Conservation (phyloP, 257 asterid species). For the Verbascum thapsus region DNA sequence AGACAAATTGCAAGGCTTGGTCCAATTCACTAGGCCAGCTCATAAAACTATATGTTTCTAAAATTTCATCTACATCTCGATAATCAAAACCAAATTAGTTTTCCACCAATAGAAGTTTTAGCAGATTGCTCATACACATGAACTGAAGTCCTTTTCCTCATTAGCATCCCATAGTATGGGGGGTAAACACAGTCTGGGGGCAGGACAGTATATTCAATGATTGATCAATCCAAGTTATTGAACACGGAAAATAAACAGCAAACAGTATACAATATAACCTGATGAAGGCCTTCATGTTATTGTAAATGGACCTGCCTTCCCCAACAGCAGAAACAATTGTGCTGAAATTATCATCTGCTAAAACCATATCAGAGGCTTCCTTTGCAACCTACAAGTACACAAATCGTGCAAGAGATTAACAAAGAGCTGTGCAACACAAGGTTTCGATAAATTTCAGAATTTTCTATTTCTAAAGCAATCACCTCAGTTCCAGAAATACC, state of each 20-base stretch:
- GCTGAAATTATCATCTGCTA: conserved; percentile 97
- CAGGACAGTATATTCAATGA: background rate
- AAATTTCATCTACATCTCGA: too few species aligned
- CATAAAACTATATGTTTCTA: too few species aligned
- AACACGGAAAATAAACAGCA: conserved; percentile 9
- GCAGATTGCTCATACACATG: too few species aligned
- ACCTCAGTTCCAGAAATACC: conserved; percentile 99
- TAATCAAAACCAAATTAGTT: too few species aligned
- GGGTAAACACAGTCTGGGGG: background rate
- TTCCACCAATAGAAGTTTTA: too few species aligned
- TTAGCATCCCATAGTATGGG: too few species aligned
- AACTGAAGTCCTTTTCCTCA: too few species aligned
- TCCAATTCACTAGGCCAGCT: too few species aligned
- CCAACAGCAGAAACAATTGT: conserved; percentile 98
- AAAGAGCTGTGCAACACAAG: background rate
- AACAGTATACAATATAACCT: conserved; percentile 46
- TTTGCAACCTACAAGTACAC: conserved; percentile 74
- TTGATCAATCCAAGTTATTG: background rate
- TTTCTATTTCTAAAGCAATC: background rate
- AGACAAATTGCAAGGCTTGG: too few species aligned
- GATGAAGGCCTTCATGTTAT: conserved; percentile 97
- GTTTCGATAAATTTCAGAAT: background rate
- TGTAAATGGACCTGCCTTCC: conserved; percentile 76
- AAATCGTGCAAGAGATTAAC: conserved; percentile 1
- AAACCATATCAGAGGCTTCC: conserved; percentile 99